Percentiles rank a stretch among this genome's conserved stretches.
Conservation (phyloP, 1,284 basidiomycete genomes). For the Malassezia nana region DNA sequence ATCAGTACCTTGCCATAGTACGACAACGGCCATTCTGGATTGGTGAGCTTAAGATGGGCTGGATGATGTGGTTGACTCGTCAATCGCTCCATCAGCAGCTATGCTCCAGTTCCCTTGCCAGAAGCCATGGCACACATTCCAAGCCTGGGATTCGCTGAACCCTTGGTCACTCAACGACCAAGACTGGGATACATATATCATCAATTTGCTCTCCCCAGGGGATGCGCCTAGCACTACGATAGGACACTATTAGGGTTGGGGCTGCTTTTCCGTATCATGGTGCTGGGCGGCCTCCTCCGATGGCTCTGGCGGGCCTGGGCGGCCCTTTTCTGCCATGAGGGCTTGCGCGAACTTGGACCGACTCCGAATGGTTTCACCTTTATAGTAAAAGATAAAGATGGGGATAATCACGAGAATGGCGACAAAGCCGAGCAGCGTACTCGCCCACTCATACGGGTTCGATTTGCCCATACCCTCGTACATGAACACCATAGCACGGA, state of each 20-base stretch:
- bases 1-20: too few species aligned
- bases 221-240: background rate
- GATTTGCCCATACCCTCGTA: conserved; percentile 33
- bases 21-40: too few species aligned
- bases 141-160: background rate
- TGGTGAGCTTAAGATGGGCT: too few species aligned
- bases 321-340: conserved; percentile 28
- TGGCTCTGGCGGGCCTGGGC: background rate
- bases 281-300: background rate
- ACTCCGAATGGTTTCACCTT: conserved; percentile 49
- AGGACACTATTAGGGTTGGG: background rate
- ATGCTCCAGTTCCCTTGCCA: background rate
- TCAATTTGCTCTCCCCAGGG: background rate
- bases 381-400: conserved; percentile 50
- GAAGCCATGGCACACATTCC: background rate
- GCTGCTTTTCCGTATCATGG: background rate
- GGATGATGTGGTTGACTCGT: background rate
- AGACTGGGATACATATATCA: background rate
- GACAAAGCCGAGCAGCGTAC: conserved; percentile 49
- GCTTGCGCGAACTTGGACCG: conserved; percentile 48
- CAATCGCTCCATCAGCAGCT: background rate
- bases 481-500: too few species aligned
- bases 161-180: background rate
- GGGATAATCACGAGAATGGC: conserved; percentile 50
- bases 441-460: conserved; percentile 45